Evolutionary conservation across 352 stramenopile species (phyloP).

Genomic region (Lagenidium giganteum): DNA sequence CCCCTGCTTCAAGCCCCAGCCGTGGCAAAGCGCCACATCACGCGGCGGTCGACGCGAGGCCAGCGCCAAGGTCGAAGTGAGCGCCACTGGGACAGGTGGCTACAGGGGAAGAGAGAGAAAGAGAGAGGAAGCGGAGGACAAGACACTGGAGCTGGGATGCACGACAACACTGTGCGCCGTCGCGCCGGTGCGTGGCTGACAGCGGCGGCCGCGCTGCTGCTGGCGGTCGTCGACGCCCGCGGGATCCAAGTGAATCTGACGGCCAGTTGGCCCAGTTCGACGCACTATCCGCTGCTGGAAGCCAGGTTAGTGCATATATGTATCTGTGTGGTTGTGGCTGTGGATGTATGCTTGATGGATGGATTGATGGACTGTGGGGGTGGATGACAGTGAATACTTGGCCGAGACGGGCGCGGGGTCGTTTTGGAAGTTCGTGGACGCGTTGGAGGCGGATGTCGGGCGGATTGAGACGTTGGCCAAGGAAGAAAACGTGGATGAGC

Average conservation of each 20-base stretch:
- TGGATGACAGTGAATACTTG: constrained; percentile 82
- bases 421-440: constrained; percentile 74
- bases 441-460: constrained; percentile 25
- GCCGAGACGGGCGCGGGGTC: constrained; percentile 69
- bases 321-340: background rate
- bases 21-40: too few species aligned
- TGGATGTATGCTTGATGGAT: background rate
- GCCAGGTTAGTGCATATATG: constrained; percentile 28
- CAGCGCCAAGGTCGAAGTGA: too few species aligned
- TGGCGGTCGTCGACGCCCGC: constrained; percentile 18
- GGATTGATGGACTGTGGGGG: too few species aligned
- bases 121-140: too few species aligned
- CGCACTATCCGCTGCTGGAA: constrained; percentile 49
- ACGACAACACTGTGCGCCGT: too few species aligned
- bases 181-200: constrained; percentile 19
- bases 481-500: constrained; percentile 34
- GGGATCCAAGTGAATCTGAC: constrained; percentile 50
- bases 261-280: constrained; percentile 54
- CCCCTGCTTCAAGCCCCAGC: too few species aligned
- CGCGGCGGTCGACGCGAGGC: too few species aligned
- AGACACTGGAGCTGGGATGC: too few species aligned
- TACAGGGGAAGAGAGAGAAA: too few species aligned
- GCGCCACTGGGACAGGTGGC: too few species aligned
- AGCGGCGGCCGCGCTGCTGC: constrained; percentile 12
- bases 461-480: constrained; percentile 31